Evolutionary conservation across 2,329 filamentous ascomycete species (phyloP).

Genomic region (Talaromyces piceae): DNA sequence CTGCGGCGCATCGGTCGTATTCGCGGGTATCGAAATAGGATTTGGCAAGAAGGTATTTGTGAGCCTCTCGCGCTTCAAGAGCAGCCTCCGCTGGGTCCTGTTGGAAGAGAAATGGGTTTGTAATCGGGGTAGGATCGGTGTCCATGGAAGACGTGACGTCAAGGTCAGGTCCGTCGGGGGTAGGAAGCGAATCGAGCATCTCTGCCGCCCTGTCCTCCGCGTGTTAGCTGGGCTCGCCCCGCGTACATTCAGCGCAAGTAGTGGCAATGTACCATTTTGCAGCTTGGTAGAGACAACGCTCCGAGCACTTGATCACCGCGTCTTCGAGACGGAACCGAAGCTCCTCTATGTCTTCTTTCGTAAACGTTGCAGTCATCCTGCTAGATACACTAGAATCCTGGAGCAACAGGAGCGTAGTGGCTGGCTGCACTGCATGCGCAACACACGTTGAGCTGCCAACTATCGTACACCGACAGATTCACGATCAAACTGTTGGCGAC

Average conservation of each 20-base stretch:
- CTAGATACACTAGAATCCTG: not conserved
- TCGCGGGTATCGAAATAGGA: constrained; percentile 93
- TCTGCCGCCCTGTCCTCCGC: constrained; percentile 69
- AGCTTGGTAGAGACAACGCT: constrained; percentile 90
- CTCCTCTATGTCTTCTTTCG: constrained; percentile 42
- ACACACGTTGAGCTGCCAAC: not conserved
- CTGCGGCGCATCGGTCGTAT: constrained; percentile 84
- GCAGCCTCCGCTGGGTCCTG: constrained; percentile 63
- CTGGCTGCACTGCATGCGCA: not conserved
- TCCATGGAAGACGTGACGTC: constrained; percentile 55
- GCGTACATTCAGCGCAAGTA: not conserved
- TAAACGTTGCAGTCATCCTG: constrained; percentile 29
- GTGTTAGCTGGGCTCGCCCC: not conserved
- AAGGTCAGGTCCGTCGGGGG: constrained; percentile 49
- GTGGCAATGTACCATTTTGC: constrained; percentile 69
- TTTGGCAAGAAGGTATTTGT: constrained; percentile 83
- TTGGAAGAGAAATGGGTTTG: constrained; percentile 46
- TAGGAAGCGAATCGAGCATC: constrained; percentile 73
- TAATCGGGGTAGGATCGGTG: constrained; percentile 43
- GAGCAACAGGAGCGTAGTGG: not conserved
- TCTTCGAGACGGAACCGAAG: constrained; percentile 71
- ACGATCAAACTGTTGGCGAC: not conserved
- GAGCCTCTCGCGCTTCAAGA: constrained; percentile 70
- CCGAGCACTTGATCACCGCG: constrained; percentile 83
- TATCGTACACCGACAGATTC: too few relatives aligned